These are phyloP conservation scores for Irpex lacteus DNA, from an alignment of 1,284 basidiomycete species.

Conservation along the genomic window DNA sequence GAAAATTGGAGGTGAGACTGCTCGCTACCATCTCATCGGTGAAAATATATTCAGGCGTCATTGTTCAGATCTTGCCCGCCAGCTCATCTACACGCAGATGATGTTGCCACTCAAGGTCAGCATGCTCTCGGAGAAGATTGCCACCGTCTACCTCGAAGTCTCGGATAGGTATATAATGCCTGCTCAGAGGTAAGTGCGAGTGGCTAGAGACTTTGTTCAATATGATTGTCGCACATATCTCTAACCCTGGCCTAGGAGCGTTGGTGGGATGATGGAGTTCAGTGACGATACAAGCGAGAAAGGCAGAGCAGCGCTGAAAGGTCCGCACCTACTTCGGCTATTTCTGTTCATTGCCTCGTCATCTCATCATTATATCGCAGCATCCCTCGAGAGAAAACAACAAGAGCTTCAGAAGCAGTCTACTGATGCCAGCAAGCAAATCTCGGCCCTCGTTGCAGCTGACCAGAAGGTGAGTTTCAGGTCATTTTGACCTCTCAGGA, in stretches of 20 bases:
- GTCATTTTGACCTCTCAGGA: background rate
- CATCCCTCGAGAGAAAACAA: background rate
- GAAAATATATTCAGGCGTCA: background rate
- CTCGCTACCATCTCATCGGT: background rate
- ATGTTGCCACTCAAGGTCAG: slow-evolving; percentile 1
- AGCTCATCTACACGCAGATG: slow-evolving; percentile 2
- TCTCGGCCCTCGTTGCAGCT: background rate
- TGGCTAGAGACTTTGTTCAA: background rate
- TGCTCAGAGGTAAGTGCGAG: background rate
- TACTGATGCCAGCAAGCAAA: background rate
- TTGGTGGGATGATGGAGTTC: slow-evolving; percentile 1
- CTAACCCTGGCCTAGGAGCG: background rate
- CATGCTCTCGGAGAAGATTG: slow-evolving; percentile 1
- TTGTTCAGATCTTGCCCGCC: background rate
- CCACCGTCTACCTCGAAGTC: background rate
- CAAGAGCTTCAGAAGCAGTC: background rate
- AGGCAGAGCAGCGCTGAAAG: background rate
- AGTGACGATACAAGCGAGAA: background rate
- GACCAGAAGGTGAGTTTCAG: background rate
- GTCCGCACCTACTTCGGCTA: background rate
- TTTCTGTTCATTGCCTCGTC: background rate
- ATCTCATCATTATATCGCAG: background rate
- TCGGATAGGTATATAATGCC: background rate
- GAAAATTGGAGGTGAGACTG: background rate
- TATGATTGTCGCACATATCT: background rate